Evolutionary conservation across 2,329 filamentous ascomycete species (phyloP).

Genomic region (Myriosclerotinia duriaeana): DNA sequence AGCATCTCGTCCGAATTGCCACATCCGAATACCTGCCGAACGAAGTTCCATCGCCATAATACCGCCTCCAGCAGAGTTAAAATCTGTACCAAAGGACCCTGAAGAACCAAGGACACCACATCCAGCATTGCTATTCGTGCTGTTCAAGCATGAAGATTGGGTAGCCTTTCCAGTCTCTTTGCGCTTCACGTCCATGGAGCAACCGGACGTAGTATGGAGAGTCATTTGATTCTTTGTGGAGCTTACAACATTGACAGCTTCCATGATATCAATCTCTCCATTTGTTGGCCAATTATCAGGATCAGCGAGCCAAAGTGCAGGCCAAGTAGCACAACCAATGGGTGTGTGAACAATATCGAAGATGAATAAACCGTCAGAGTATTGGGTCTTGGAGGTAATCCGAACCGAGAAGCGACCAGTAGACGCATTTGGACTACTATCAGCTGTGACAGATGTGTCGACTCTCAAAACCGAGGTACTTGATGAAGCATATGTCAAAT

Average conservation of each 20-base stretch:
- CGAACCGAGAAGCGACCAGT: conserved; percentile 47
- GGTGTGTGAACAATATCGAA: conserved; percentile 60
- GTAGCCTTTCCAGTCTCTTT: conserved; percentile 51
- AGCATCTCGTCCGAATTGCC: conserved; percentile 49
- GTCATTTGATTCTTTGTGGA: conserved; percentile 47
- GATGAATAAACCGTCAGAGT: conserved; percentile 56
- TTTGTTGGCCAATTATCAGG: conserved; percentile 57
- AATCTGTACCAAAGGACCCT: conserved; percentile 50
- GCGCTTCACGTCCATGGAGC: conserved; percentile 44
- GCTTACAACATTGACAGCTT: conserved; percentile 47
- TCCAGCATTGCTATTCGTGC: conserved; percentile 45
- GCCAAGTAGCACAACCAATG: conserved; percentile 54
- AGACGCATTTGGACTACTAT: conserved; percentile 55
- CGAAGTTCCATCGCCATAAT: conserved; percentile 52
- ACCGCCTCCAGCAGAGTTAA: conserved; percentile 53
- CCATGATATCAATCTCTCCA: conserved; percentile 59
- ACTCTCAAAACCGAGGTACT: conserved; percentile 58
- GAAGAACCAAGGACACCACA: conserved; percentile 46
- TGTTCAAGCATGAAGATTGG: conserved; percentile 48
- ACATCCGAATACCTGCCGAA: conserved; percentile 48
- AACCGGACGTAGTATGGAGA: conserved; percentile 49
- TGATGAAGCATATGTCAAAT: conserved; percentile 60
- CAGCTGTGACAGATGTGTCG: conserved; percentile 56
- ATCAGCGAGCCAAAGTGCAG: conserved; percentile 64
- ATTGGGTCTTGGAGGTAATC: conserved; percentile 56